Evolutionary conservation across 2,329 filamentous ascomycete species (phyloP), one percentile per base, ranked within the genome.

Genomic region (Nemania sp.): DNA sequence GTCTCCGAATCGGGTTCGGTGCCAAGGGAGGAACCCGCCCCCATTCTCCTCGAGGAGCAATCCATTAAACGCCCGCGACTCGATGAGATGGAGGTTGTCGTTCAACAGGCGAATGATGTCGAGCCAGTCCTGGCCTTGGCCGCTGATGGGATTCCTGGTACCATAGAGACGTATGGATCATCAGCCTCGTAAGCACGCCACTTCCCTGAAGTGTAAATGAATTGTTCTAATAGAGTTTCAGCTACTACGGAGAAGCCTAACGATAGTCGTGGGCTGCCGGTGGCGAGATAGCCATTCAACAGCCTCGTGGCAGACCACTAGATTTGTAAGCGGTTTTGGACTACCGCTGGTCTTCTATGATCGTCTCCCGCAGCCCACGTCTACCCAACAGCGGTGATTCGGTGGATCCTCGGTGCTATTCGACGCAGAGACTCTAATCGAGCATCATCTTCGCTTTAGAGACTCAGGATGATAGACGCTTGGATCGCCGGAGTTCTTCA

Each of bases 21-120:
- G 50, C 60, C 49, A 9, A 52, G 68, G 25, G 66, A 56, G 18
- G 60, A 67, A 21, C 67, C 65, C 10, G 62, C 67, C 25, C 54
- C 54, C 7, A n/a, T n/a, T n/a, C 66, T 61, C 47, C 45, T 67
- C 15, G 71, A 72, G 29, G 71, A 70, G 35, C 72, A 73, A 25
- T 69, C 71, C 13, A 65, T 69, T 7, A 74, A 74, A 59, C 72
- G 72, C 20, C 72, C 67, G 48, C 67, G 71, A n/a, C 64, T 73
- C 18, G 68, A 71, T 12, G 39, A 72, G 9, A 46, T 58, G 29
- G 68, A 72, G 11, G 67, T 69, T 45, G 66, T 65, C 21, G 59
- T 57, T 2, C 59, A 65, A 29, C 65, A 59, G 5, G 47, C 60
- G 40, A 64, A 69, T 40, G 67, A 69, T 11, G 69, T 72, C 15